A percentile compares a stretch with the other conserved stretches of the same genome.
phyloP scores from a whole-genome alignment of 164 flowering plant genomes.

The Annona cherimola region DNA sequence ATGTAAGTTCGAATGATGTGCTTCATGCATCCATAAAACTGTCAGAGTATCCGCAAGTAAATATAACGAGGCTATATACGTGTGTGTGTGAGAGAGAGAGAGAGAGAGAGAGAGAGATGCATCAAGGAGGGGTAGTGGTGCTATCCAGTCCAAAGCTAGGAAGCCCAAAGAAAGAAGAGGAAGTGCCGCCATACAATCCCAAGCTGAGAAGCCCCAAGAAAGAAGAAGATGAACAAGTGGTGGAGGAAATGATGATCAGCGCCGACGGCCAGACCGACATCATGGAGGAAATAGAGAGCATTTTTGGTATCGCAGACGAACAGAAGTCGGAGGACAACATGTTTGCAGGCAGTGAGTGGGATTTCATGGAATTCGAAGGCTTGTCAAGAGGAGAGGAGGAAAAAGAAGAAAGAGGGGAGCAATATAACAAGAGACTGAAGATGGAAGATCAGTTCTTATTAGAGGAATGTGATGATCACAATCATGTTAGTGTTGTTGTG shows the following conservation, averaged over 20 bases:
- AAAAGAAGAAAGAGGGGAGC: conserved; percentile 10
- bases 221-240: conserved; percentile 29
- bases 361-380: conserved; percentile 35
- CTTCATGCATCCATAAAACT: too few species aligned
- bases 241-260: conserved; percentile 15
- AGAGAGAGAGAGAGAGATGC: too few species aligned
- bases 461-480: conserved; percentile 12
- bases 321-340: conserved; percentile 3
- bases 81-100: too few species aligned
- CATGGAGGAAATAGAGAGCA: conserved; percentile 32
- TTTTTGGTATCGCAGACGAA: conserved; percentile 31
- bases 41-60: too few species aligned
- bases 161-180: not conserved
- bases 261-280: conserved; percentile 13
- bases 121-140: too few species aligned
- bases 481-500: not conserved
- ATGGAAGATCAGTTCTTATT: conserved; percentile 1
- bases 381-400: conserved; percentile 6
- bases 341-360: conserved; percentile 18
- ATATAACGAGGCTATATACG: too few species aligned
- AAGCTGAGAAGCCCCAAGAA: conserved; percentile 35
- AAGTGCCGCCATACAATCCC: not conserved
- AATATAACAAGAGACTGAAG: conserved; percentile 10
- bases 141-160: too few species aligned
- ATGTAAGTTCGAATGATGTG: too few species aligned